phyloP scores from a whole-genome alignment of 1,284 basidiomycete species.

The Heterobasidion irregulare region DNA sequence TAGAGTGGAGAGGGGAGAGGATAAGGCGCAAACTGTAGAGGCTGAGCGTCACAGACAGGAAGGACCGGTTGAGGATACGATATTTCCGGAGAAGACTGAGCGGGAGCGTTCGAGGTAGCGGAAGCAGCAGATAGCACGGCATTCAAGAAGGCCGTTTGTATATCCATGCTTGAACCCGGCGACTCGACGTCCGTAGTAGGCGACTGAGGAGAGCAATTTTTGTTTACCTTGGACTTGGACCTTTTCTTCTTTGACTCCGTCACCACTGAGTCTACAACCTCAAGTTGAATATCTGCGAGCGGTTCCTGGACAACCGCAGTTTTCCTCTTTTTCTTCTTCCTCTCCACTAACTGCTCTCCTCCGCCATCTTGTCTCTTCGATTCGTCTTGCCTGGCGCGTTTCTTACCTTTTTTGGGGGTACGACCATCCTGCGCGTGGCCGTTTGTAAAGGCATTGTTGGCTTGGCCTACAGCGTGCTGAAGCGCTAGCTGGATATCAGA shows the following conservation, averaged over 20 bases:
- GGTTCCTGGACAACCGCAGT: conserved; percentile 4
- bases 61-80: conserved; percentile 15
- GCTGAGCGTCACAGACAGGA: conserved; percentile 8
- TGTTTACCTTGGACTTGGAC: conserved; percentile 32
- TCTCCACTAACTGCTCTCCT: conserved; percentile 9
- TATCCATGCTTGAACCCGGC: conserved; percentile 20
- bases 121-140: conserved; percentile 24
- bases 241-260: conserved; percentile 16
- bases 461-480: conserved; percentile 33
- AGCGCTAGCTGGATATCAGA: conserved; percentile 29
- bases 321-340: conserved; percentile 17
- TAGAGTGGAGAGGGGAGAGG: conserved; percentile 15
- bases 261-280: conserved; percentile 5
- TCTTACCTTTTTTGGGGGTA: conserved; percentile 20
- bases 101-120: conserved; percentile 13
- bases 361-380: not conserved
- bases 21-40: conserved; percentile 19
- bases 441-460: conserved; percentile 22
- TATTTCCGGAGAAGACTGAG: conserved; percentile 10
- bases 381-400: conserved; percentile 12
- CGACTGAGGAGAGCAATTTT: conserved; percentile 8
- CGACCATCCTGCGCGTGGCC: conserved; percentile 19
- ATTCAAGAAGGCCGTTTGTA: conserved; percentile 40
- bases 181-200: conserved; percentile 13
- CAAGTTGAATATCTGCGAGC: not conserved